A percentile compares a stretch with the other conserved stretches of the same genome.
Conservation (phyloP, 805 yeast genomes). For the Cyberlindnera lachancei region DNA sequence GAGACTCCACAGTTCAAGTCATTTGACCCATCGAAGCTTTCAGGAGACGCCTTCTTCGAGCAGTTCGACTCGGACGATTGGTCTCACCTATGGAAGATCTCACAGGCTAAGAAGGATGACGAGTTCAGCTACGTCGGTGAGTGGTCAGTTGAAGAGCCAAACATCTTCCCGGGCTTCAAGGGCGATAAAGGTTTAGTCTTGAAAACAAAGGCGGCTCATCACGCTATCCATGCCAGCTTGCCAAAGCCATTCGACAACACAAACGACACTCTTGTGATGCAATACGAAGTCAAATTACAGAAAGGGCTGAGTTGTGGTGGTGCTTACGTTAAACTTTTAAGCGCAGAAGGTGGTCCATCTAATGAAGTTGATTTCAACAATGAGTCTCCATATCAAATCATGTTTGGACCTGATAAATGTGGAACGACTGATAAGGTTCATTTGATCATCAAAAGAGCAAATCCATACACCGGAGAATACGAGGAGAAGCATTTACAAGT, state of each 20-base stretch:
- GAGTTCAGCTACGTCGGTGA: conserved; percentile 59
- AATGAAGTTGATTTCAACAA: conserved; percentile 44
- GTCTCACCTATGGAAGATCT: conserved; percentile 48
- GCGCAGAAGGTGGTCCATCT: conserved; percentile 31
- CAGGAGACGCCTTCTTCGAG: conserved; percentile 50
- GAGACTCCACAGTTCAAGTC: conserved; percentile 30
- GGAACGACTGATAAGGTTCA: conserved; percentile 76
- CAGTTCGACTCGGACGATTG: conserved; percentile 43
- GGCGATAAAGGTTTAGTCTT: conserved; percentile 74
- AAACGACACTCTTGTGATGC: conserved; percentile 65
- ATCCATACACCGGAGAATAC: conserved; percentile 43
- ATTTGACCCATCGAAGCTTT: conserved; percentile 28
- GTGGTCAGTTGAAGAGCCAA: conserved; percentile 67
- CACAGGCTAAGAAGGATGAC: conserved; percentile 45
- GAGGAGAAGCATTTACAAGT: conserved; percentile 62
- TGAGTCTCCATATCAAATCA: conserved; percentile 69
- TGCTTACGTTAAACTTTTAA: conserved; percentile 73
- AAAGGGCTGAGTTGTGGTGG: conserved; percentile 81
- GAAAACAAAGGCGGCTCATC: conserved; percentile 69
- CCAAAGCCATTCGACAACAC: conserved; percentile 51
- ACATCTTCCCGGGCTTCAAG: conserved; percentile 47
- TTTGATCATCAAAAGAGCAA: conserved; percentile 57
- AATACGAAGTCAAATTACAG: conserved; percentile 84
- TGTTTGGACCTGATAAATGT: conserved; percentile 95
- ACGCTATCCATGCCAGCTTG: conserved; percentile 68